Percentiles rank a stretch among this genome's conserved stretches.
phyloP scores from a whole-genome alignment of 2,329 filamentous ascomycete species.

The Alternaria sp. region DNA sequence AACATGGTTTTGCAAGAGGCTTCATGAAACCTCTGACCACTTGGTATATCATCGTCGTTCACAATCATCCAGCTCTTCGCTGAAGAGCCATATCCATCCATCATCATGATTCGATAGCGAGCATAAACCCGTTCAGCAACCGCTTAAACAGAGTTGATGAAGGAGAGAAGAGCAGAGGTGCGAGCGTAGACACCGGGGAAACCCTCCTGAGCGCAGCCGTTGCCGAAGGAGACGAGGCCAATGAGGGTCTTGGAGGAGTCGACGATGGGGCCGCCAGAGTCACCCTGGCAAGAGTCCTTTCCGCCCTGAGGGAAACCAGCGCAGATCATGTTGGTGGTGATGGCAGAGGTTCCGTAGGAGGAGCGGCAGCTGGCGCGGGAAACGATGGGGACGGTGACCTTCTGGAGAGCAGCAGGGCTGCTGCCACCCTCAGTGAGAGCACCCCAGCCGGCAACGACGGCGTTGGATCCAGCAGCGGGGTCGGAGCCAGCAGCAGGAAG shows the following conservation, averaged over 20 bases:
- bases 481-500: slow-evolving; percentile 32
- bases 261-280: slow-evolving; percentile 38
- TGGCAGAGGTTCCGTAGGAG: slow-evolving; percentile 21
- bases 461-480: slow-evolving; percentile 25
- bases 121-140: not conserved
- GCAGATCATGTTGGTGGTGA: slow-evolving; percentile 39
- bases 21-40: not conserved
- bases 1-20: not conserved
- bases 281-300: slow-evolving; percentile 45
- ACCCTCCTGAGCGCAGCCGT: slow-evolving; percentile 29
- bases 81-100: not conserved
- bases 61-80: not conserved
- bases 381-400: slow-evolving; percentile 40
- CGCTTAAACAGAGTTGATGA: slow-evolving; percentile 29
- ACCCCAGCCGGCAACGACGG: slow-evolving; percentile 38
- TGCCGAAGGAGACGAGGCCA: slow-evolving; percentile 15
- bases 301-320: slow-evolving; percentile 33
- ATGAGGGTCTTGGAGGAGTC: slow-evolving; percentile 13
- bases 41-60: not conserved
- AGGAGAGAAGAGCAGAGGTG: slow-evolving; percentile 21
- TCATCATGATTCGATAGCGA: not conserved
- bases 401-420: slow-evolving; percentile 25
- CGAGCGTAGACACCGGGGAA: slow-evolving; percentile 37
- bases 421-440: slow-evolving; percentile 16
- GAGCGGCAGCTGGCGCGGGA: slow-evolving; percentile 30